A percentile compares a stretch with the other conserved stretches of the same genome.
Conservation (phyloP, 2,329 filamentous ascomycete genomes). For the Hypoxylon sp. region DNA sequence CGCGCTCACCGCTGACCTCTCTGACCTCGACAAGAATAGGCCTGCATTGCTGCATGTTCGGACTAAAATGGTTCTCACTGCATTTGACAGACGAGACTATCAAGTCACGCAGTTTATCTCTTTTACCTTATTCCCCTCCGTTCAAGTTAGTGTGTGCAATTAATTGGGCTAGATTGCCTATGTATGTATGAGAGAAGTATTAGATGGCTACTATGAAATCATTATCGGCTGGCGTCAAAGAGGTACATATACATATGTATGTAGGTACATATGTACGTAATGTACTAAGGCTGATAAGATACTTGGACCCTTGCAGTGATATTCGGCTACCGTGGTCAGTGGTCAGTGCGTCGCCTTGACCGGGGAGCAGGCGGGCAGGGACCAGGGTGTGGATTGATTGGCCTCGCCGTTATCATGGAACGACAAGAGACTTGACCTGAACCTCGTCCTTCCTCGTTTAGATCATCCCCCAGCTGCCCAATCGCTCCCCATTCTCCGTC, state of each 20-base stretch:
- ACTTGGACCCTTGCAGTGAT: conserved; percentile 41
- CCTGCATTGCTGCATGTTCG: conserved; percentile 15
- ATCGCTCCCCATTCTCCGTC: conserved; percentile 39
- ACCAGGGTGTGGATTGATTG: conserved; percentile 31
- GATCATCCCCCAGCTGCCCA: conserved; percentile 43
- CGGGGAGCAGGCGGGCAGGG: conserved; percentile 16
- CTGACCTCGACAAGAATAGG: conserved; percentile 27
- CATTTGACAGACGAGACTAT: not conserved
- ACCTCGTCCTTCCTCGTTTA: conserved; percentile 44
- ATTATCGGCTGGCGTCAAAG: not conserved
- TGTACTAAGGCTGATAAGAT: conserved; percentile 3
- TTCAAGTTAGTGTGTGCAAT: not conserved
- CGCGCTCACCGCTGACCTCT: conserved; percentile 22
- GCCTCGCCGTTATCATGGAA: conserved; percentile 37
- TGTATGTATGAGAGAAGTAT: not conserved
- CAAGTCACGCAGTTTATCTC: not conserved
- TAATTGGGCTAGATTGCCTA: not conserved
- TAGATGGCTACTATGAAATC: not conserved
- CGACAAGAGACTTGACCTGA: conserved; percentile 32
- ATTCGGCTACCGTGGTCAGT: conserved; percentile 25
- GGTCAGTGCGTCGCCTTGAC: conserved; percentile 24
- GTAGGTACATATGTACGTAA: not conserved
- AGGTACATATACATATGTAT: not conserved
- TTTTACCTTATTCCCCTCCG: not conserved
- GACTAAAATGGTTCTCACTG: conserved; percentile 10